A percentile compares a stretch with the other conserved stretches of the same genome.
These are phyloP conservation scores for Skeletonema marinoi DNA, from an alignment of 108 stramenopile species.

Conservation along the genomic window DNA sequence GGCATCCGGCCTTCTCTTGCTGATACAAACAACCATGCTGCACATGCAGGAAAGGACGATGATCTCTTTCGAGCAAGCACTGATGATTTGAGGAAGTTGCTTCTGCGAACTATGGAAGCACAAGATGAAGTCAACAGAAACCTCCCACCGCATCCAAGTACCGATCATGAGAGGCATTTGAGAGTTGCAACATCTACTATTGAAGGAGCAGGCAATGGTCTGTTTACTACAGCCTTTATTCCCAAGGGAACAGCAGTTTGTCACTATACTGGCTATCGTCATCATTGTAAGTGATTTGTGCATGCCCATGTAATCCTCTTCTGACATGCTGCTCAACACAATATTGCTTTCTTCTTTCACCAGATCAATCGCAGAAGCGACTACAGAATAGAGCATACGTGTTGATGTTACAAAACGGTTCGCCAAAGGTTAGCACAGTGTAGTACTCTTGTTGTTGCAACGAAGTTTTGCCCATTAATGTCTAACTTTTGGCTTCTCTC, in stretches of 20 bases:
- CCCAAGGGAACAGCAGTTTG: constrained; percentile 32
- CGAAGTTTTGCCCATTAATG: not conserved
- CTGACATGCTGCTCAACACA: not conserved
- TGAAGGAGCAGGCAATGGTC: constrained; percentile 36
- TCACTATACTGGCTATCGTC: constrained; percentile 40
- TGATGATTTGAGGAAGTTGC: constrained; percentile 31
- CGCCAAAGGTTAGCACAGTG: constrained; percentile 17
- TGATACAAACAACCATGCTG: constrained; percentile 23
- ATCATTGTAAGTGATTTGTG: constrained; percentile 13
- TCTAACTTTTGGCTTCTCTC: not conserved
- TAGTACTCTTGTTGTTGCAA: no score
- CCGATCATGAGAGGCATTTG: constrained; percentile 22
- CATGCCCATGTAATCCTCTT: not conserved
- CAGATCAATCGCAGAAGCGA: constrained; percentile 41
- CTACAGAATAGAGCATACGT: constrained; percentile 29
- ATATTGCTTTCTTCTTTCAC: not conserved
- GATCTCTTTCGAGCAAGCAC: constrained; percentile 23
- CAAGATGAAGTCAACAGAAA: constrained; percentile 46
- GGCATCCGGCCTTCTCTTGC: constrained; percentile 40
- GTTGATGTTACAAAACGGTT: constrained; percentile 42
- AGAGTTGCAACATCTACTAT: constrained; percentile 37
- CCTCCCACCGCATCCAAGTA: constrained; percentile 32
- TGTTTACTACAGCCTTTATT: constrained; percentile 18
- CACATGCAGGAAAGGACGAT: constrained; percentile 28
- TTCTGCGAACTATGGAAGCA: constrained; percentile 30